Evolutionary conservation across 305 asterid species (phyloP).

Genomic region (Ajuga reptans): DNA sequence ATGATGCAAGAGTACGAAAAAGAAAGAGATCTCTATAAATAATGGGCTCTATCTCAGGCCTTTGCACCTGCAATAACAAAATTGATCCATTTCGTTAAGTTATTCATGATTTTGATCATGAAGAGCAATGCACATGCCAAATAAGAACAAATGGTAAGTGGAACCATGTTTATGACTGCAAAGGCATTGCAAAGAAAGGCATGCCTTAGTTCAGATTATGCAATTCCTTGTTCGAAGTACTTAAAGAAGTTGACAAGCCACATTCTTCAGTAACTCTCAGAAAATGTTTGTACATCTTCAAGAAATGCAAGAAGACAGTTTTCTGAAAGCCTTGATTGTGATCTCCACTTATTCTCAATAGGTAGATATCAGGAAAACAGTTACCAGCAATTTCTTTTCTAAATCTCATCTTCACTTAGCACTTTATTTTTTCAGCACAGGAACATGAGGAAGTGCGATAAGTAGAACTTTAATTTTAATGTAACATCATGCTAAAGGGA

Average conservation of each 20-base stretch:
- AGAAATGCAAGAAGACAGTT: constrained; percentile 1
- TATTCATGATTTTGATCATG: constrained; percentile 7
- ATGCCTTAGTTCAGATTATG: constrained; percentile 13
- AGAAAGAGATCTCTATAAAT: constrained; percentile 93
- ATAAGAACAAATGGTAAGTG: constrained; percentile 15
- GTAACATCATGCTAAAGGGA: background rate
- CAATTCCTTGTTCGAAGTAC: constrained; percentile 7
- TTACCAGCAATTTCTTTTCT: background rate
- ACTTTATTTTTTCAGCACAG: background rate
- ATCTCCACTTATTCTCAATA: constrained; percentile 3
- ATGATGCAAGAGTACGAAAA: constrained; percentile 94
- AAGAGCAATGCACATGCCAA: background rate
- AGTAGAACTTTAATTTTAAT: background rate
- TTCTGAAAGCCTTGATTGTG: background rate
- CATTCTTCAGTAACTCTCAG: background rate
- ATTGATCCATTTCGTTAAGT: constrained; percentile 7
- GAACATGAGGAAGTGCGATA: background rate
- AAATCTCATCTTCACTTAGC: background rate
- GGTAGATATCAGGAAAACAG: background rate
- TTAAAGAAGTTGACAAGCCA: background rate
- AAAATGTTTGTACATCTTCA: background rate
- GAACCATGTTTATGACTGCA: constrained; percentile 8
- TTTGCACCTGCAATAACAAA: constrained; percentile 63
- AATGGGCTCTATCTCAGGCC: constrained; percentile 97
- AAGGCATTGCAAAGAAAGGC: background rate